These are phyloP conservation scores for Thuja plicata DNA, from an alignment of 83 land plant genomes.

Conservation along the genomic window DNA sequence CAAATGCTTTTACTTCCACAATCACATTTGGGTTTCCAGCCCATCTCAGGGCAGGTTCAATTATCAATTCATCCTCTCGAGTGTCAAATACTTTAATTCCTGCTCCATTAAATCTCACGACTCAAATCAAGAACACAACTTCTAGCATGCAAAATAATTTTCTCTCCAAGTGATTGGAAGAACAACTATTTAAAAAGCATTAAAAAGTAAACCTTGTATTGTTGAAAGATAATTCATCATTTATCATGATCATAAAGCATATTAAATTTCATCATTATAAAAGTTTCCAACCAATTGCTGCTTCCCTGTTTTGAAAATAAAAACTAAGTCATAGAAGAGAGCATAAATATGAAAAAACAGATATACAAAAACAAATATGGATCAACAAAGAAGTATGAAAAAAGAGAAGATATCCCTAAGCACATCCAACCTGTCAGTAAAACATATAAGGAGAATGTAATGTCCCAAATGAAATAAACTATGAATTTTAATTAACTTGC, in stretches of 20 bases:
- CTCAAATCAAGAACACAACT: background rate
- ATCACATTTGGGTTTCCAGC: slow-evolving; percentile 88
- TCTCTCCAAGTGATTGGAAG: background rate
- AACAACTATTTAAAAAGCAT: background rate
- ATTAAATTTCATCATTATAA: background rate
- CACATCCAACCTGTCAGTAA: background rate
- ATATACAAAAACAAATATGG: background rate
- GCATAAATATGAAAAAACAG: background rate
- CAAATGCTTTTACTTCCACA: slow-evolving; percentile 86
- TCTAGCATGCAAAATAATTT: background rate
- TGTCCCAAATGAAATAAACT: too few species aligned
- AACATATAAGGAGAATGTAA: background rate
- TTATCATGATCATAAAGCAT: background rate
- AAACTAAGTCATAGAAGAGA: background rate
- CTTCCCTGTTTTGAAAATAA: background rate
- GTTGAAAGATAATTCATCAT: background rate
- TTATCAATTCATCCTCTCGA: slow-evolving; percentile 83
- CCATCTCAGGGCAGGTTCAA: slow-evolving; percentile 87
- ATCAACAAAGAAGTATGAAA: background rate
- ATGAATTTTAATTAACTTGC: too few species aligned
- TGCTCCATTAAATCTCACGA: slow-evolving; percentile 16
- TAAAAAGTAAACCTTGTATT: background rate
- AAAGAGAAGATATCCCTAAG: background rate
- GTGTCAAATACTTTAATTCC: slow-evolving; percentile 88
- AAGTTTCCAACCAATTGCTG: background rate